phyloP scores from a whole-genome alignment of 768 basidiomycete species.

The Tulasnella sp. region DNA sequence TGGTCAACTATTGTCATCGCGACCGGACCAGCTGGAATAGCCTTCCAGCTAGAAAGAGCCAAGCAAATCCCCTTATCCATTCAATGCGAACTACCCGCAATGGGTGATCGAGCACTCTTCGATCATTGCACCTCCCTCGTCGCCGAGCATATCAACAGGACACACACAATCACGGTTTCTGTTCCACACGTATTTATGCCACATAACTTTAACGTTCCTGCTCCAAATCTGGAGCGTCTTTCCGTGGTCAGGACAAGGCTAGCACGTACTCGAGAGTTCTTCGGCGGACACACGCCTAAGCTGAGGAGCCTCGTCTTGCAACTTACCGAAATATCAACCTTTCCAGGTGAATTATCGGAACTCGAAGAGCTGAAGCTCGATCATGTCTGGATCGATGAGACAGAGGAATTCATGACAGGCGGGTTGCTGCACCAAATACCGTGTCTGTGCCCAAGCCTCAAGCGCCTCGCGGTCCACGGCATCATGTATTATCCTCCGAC shows the following conservation, averaged over 20 bases:
- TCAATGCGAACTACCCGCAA: not conserved
- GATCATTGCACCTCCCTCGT: not conserved
- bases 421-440: not conserved
- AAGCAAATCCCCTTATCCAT: not conserved
- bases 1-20: not conserved
- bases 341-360: not conserved
- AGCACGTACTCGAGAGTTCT: not conserved
- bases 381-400: not conserved
- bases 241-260: not conserved
- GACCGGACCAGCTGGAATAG: not conserved
- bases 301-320: not conserved
- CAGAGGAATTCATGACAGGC: not conserved
- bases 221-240: not conserved
- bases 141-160: not conserved
- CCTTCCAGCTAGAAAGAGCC: not conserved
- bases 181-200: not conserved
- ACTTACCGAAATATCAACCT: not conserved
- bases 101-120: not conserved
- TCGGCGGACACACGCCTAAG: not conserved
- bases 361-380: not conserved
- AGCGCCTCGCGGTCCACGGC: not conserved
- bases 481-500: not conserved
- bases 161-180: not conserved
- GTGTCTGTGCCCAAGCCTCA: not conserved
- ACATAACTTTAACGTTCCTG: not conserved